These are phyloP conservation scores for Excoecaria cochinchinensis DNA, from an alignment of 345 rosid genomes.

Conservation along the genomic window DNA sequence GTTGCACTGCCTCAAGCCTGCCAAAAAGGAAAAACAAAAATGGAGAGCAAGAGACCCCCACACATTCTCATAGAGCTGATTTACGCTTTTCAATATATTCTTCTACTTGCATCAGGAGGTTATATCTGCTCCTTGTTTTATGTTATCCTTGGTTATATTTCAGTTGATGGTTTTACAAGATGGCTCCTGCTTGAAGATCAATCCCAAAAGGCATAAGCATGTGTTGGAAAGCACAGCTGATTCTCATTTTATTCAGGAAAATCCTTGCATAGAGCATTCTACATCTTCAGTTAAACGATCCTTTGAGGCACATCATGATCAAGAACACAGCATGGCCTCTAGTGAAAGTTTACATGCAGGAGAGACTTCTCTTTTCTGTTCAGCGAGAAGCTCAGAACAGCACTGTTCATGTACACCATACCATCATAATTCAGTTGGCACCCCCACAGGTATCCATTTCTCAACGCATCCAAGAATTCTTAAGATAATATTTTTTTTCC, in stretches of 20 bases:
- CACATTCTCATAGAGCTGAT: neutral
- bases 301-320: conserved; percentile 15
- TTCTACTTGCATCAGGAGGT: neutral
- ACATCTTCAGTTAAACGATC: conserved; percentile 13
- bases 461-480: conserved; percentile 10
- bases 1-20: no score
- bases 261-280: conserved; percentile 19
- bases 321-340: conserved; percentile 12
- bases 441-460: conserved; percentile 44
- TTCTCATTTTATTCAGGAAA: conserved; percentile 27
- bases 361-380: conserved; percentile 25
- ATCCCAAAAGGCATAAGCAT: conserved; percentile 35
- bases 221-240: conserved; percentile 40
- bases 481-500: neutral
- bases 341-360: conserved; percentile 26
- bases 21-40: neutral
- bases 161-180: conserved; percentile 48
- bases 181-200: conserved; percentile 42
- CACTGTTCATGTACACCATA: conserved; percentile 15
- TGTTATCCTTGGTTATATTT: conserved; percentile 7
- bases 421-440: conserved; percentile 24
- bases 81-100: neutral
- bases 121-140: conserved; percentile 6
- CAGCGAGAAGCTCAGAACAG: conserved; percentile 23
- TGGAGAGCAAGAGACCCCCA: neutral